A percentile compares a stretch with the other conserved stretches of the same genome.
These are phyloP conservation scores for Metschnikowia rubicola DNA, from an alignment of 805 yeast species.

Conservation along the genomic window DNA sequence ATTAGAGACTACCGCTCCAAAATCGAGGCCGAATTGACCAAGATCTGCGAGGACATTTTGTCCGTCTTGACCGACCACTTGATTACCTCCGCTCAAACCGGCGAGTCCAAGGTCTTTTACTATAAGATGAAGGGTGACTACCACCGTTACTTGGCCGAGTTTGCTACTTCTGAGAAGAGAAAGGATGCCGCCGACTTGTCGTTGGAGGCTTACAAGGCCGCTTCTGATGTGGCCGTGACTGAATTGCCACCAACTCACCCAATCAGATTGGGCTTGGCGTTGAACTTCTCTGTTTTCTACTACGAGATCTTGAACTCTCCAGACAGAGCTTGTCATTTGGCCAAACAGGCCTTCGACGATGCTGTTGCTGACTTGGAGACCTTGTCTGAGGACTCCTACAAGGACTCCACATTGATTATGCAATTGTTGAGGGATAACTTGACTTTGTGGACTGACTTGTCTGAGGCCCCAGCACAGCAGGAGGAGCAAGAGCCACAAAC, in stretches of 20 bases:
- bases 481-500: slow-evolving; percentile 31
- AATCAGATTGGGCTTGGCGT: slow-evolving; percentile 94
- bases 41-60: slow-evolving; percentile 91
- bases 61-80: slow-evolving; percentile 83
- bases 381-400: slow-evolving; percentile 95
- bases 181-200: slow-evolving; percentile 90
- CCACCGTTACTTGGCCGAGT: slow-evolving; percentile 98
- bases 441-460: slow-evolving; percentile 97
- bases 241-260: slow-evolving; percentile 99
- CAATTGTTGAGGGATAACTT: slow-evolving; percentile 97
- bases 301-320: slow-evolving; percentile 98
- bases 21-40: slow-evolving; percentile 88
- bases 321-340: slow-evolving; percentile 97
- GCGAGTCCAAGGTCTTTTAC: slow-evolving; percentile 97
- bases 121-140: slow-evolving; percentile 99
- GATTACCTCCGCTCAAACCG: slow-evolving; percentile 91
- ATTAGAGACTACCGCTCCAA: slow-evolving; percentile 93
- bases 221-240: slow-evolving; percentile 94
- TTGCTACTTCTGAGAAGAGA: slow-evolving; percentile 86
- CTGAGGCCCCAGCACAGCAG: slow-evolving; percentile 58
- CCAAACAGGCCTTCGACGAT: slow-evolving; percentile 98
- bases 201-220: slow-evolving; percentile 90
- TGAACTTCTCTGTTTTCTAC: slow-evolving; percentile 96
- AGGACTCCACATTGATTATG: slow-evolving; percentile 98
- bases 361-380: slow-evolving; percentile 99